phyloP scores from a whole-genome alignment of 257 asterid genomes.

The Phtheirospermum japonicum region DNA sequence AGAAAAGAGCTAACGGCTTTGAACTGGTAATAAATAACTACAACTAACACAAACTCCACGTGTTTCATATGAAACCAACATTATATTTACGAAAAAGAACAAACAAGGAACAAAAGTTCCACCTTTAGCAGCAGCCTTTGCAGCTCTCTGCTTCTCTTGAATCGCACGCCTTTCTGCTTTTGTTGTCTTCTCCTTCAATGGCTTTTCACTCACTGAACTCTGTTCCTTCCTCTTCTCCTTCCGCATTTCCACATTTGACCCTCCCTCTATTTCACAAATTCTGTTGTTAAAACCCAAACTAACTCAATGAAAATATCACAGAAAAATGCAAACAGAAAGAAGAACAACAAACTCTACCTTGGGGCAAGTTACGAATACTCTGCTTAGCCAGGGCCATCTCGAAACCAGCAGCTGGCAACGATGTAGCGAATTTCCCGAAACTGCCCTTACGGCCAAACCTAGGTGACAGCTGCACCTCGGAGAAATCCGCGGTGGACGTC shows the following conservation, averaged over 20 bases:
- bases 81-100: constrained; percentile 1
- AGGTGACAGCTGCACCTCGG: constrained; percentile 42
- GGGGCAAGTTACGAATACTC: constrained; percentile 38
- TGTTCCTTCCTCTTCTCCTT: constrained; percentile 39
- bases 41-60: constrained; percentile 9
- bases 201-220: constrained; percentile 38
- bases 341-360: constrained; percentile 33
- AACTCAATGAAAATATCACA: constrained; percentile 1
- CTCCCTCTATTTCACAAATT: constrained; percentile 48
- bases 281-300: constrained; percentile 14
- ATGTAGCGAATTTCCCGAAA: constrained; percentile 62
- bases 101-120: not conserved
- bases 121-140: constrained; percentile 71
- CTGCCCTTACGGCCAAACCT: constrained; percentile 35
- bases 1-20: not conserved
- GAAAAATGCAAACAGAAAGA: not conserved
- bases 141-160: constrained; percentile 89
- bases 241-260: constrained; percentile 36
- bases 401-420: constrained; percentile 63
- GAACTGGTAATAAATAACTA: not conserved
- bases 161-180: constrained; percentile 81
- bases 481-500: constrained; percentile 36
- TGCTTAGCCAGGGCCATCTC: constrained; percentile 45
- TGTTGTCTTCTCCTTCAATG: constrained; percentile 61
- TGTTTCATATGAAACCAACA: not conserved